Evolutionary conservation across 1,284 basidiomycete species (phyloP).

Genomic region (Ceratobasidium sp.): DNA sequence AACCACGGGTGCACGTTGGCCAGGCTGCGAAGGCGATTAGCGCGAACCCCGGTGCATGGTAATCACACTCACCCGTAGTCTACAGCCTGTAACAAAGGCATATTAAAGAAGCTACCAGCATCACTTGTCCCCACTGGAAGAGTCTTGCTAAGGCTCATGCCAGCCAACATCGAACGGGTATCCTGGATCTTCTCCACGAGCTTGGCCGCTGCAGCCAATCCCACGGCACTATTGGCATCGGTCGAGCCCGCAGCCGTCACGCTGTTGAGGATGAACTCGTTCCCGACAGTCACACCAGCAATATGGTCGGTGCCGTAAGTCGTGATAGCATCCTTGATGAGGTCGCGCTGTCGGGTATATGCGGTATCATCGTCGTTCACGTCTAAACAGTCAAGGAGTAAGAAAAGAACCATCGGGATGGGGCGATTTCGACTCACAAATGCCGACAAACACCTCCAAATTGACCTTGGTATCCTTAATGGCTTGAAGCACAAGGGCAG

Average conservation of each 20-base stretch:
- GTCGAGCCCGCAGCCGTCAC: slow-evolving; percentile 44
- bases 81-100: slow-evolving; percentile 65
- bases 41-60: neutral
- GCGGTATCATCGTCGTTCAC: slow-evolving; percentile 68
- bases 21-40: slow-evolving; percentile 49
- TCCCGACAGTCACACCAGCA: slow-evolving; percentile 70
- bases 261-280: slow-evolving; percentile 50
- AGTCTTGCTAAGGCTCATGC: slow-evolving; percentile 56
- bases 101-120: slow-evolving; percentile 87
- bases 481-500: slow-evolving; percentile 64
- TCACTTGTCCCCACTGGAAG: slow-evolving; percentile 88
- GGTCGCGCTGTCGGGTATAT: slow-evolving; percentile 74
- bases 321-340: slow-evolving; percentile 70
- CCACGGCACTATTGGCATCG: slow-evolving; percentile 62
- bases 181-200: slow-evolving; percentile 74
- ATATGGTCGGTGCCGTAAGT: slow-evolving; percentile 82
- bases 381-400: slow-evolving; percentile 47
- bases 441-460: slow-evolving; percentile 85
- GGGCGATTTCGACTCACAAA: slow-evolving; percentile 59
- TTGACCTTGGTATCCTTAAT: slow-evolving; percentile 89
- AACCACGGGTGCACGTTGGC: slow-evolving; percentile 82
- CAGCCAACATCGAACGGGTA: slow-evolving; percentile 62
- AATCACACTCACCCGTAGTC: slow-evolving; percentile 72
- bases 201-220: slow-evolving; percentile 54
- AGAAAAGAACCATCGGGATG: neutral